Percentiles rank a stretch among this genome's conserved stretches.
These are phyloP conservation scores for Torulaspora microellipsoides DNA, from an alignment of 805 yeast species.

Conservation along the genomic window DNA sequence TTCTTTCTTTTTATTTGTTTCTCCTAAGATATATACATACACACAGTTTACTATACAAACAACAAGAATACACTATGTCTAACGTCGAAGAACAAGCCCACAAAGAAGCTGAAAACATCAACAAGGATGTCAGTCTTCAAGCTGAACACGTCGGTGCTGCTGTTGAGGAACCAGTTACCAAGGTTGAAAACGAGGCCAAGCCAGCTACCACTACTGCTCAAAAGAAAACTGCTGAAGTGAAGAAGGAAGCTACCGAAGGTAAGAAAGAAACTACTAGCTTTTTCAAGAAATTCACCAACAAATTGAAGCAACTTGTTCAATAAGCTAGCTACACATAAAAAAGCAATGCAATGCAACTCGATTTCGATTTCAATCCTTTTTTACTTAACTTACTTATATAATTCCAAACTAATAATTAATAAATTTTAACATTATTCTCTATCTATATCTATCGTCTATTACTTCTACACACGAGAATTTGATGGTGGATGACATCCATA, in stretches of 20 bases:
- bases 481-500: too few species aligned
- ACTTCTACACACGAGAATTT: too few species aligned
- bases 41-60: too few species aligned
- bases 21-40: too few species aligned
- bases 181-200: constrained; percentile 6
- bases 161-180: background rate
- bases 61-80: background rate
- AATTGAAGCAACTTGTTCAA: constrained; percentile 11
- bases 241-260: constrained; percentile 11
- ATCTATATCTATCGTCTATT: too few species aligned
- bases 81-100: constrained; percentile 1
- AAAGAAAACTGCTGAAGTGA: constrained; percentile 11
- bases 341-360: too few species aligned
- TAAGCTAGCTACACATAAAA: background rate
- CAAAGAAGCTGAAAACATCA: constrained; percentile 2
- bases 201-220: constrained; percentile 11
- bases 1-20: too few species aligned
- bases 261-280: constrained; percentile 12
- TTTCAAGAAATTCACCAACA: constrained; percentile 15
- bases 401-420: too few species aligned
- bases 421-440: too few species aligned
- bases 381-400: too few species aligned
- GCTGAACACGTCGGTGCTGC: background rate
- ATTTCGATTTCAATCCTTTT: too few species aligned
- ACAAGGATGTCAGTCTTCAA: background rate